phyloP scores from a whole-genome alignment of 2,329 filamentous ascomycete genomes.

The Penicillium glabrum region DNA sequence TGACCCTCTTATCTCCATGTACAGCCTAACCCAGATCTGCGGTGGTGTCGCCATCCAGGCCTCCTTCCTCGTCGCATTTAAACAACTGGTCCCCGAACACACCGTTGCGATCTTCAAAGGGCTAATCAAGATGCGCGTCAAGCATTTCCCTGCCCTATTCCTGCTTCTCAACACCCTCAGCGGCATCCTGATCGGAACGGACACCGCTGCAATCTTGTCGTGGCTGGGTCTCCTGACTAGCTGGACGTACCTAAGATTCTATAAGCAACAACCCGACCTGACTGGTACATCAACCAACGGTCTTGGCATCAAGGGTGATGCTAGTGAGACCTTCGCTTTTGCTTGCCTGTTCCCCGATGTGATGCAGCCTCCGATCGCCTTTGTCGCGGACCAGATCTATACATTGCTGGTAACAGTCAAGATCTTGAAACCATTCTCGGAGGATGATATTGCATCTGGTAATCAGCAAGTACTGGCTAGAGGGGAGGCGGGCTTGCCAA shows the following conservation, averaged over 20 bases:
- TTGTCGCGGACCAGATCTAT: conserved; percentile 74
- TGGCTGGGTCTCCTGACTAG: conserved; percentile 80
- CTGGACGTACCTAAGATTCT: conserved; percentile 97
- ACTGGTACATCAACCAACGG: conserved; percentile 56
- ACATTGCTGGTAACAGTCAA: conserved; percentile 70
- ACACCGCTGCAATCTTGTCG: conserved; percentile 76
- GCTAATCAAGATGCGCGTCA: conserved; percentile 83
- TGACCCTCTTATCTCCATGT: conserved; percentile 28
- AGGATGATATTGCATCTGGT: conserved; percentile 72
- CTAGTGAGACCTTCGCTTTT: conserved; percentile 94
- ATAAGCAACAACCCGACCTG: conserved; percentile 65
- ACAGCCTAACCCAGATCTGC: conserved; percentile 75
- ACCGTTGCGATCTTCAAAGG: conserved; percentile 92
- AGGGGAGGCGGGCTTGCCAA: conserved; percentile 61
- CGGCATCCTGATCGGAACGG: conserved; percentile 64
- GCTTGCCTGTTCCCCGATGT: conserved; percentile 91
- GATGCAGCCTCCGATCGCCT: conserved; percentile 73
- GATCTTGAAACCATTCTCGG: conserved; percentile 82
- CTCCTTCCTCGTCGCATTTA: conserved; percentile 93
- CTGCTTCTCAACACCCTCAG: conserved; percentile 69
- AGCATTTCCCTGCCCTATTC: conserved; percentile 75
- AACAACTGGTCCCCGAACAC: conserved; percentile 94
- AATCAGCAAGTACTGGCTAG: conserved; percentile 69
- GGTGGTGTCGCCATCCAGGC: conserved; percentile 89
- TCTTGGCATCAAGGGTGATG: conserved; percentile 73